These are phyloP conservation scores for Claviceps lovelessii DNA, from an alignment of 2,329 filamentous ascomycete species.

Conservation along the genomic window DNA sequence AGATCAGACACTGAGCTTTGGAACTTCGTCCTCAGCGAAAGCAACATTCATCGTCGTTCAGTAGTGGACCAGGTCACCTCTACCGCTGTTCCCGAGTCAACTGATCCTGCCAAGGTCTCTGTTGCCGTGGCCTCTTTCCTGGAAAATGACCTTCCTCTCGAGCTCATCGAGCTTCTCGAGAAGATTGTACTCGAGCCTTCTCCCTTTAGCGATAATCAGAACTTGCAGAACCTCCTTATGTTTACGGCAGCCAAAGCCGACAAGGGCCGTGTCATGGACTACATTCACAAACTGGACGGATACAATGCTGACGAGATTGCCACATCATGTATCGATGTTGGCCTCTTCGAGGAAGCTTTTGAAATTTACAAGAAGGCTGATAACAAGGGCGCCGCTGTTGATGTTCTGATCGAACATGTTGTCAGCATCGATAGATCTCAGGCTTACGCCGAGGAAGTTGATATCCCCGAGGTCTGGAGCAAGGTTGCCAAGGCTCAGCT, in stretches of 20 bases:
- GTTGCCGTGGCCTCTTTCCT: slow-evolving; percentile 90
- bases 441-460: slow-evolving; percentile 87
- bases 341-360: slow-evolving; percentile 90
- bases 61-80: slow-evolving; percentile 93
- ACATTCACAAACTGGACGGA: slow-evolving; percentile 79
- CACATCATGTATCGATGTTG: slow-evolving; percentile 82
- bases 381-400: slow-evolving; percentile 72
- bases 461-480: slow-evolving; percentile 92
- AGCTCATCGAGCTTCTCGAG: slow-evolving; percentile 93
- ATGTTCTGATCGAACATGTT: slow-evolving; percentile 88
- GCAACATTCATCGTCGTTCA: slow-evolving; percentile 88
- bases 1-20: slow-evolving; percentile 83
- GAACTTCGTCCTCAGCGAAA: slow-evolving; percentile 85
- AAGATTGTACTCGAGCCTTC: slow-evolving; percentile 99
- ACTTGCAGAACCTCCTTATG: slow-evolving; percentile 89
- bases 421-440: slow-evolving; percentile 97
- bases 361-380: slow-evolving; percentile 97
- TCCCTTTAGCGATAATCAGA: slow-evolving; percentile 93
- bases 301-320: slow-evolving; percentile 92
- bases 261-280: slow-evolving; percentile 86
- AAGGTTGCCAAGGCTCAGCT: slow-evolving; percentile 96
- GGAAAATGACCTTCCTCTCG: slow-evolving; percentile 74
- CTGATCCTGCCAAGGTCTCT: slow-evolving; percentile 86
- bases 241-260: slow-evolving; percentile 95
- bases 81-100: slow-evolving; percentile 84